Conservation (phyloP, 495 filamentous ascomycete species). For the Podospora didyma region DNA sequence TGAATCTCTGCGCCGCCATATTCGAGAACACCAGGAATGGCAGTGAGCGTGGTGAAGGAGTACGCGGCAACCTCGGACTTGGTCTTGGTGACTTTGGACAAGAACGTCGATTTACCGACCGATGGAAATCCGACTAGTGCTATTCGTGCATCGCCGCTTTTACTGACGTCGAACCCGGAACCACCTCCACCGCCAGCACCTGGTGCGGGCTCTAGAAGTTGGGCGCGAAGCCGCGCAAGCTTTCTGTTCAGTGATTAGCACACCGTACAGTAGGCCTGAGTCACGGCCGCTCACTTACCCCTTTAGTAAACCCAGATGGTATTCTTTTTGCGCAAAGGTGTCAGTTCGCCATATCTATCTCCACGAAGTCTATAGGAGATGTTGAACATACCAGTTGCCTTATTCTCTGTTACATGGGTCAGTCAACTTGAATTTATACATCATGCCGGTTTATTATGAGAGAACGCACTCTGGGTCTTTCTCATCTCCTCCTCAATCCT, state of each 20-base stretch:
- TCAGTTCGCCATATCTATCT: neutral
- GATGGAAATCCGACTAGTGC: constrained; percentile 97
- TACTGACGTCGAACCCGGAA: constrained; percentile 91
- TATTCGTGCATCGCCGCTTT: constrained; percentile 95
- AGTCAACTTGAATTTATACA: constrained; percentile 14
- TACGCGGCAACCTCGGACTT: constrained; percentile 96
- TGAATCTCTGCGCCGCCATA: constrained; percentile 99
- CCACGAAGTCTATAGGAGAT: neutral
- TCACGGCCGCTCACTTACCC: constrained; percentile 55
- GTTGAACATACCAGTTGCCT: constrained; percentile 80
- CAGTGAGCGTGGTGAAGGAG: constrained; percentile 95
- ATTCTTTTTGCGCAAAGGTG: constrained; percentile 55
- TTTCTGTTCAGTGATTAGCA: constrained; percentile 55
- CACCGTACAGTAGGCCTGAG: neutral
- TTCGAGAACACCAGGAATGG: constrained; percentile 95
- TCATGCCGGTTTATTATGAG: neutral
- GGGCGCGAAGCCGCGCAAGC: constrained; percentile 89
- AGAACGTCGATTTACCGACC: constrained; percentile 96
- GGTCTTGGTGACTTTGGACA: constrained; percentile 99
- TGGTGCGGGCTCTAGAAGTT: constrained; percentile 86
- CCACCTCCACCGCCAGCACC: constrained; percentile 72
- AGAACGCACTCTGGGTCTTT: constrained; percentile 78
- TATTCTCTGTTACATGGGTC: constrained; percentile 69
- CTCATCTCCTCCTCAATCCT: constrained; percentile 99
- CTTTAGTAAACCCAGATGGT: constrained; percentile 96